Conservation (phyloP, 371 early-diverging fungal genomes). For the Vittaforma corneae region DNA sequence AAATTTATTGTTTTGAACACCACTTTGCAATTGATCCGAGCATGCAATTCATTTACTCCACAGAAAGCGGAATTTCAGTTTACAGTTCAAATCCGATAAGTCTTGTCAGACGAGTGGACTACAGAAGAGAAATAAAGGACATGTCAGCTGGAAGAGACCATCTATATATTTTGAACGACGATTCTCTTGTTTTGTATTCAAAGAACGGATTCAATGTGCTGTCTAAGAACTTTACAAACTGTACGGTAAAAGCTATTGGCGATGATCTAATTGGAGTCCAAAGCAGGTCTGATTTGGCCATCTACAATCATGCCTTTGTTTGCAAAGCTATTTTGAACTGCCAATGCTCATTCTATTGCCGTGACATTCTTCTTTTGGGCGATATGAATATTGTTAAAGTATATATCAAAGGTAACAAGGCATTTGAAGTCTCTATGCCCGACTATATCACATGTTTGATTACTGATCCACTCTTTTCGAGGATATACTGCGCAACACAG, state of each 20-base stretch:
- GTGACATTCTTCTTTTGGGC: not conserved
- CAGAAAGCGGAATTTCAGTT: not conserved
- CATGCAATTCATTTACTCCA: not conserved
- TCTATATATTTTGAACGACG: not conserved
- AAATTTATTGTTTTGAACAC: not conserved
- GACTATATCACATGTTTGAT: slow-evolving; percentile 23
- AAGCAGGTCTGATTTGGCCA: not conserved
- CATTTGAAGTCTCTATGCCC: slow-evolving; percentile 24
- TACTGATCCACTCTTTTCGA: slow-evolving; percentile 20
- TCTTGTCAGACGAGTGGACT: not conserved
- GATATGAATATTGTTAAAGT: not conserved
- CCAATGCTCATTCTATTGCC: not conserved
- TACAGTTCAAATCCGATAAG: not conserved
- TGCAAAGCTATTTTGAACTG: not conserved
- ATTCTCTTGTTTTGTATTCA: not conserved
- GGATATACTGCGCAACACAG: slow-evolving; percentile 19
- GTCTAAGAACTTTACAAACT: not conserved
- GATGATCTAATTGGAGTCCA: slow-evolving; percentile 3
- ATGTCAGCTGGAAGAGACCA: not conserved
- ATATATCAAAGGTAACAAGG: not conserved
- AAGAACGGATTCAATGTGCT: not conserved
- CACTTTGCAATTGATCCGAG: not conserved
- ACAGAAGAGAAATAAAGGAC: not conserved
- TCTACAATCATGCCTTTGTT: not conserved
- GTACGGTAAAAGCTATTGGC: not conserved